phyloP scores from a whole-genome alignment of 768 basidiomycete species.

The Tylopilus sp. region DNA sequence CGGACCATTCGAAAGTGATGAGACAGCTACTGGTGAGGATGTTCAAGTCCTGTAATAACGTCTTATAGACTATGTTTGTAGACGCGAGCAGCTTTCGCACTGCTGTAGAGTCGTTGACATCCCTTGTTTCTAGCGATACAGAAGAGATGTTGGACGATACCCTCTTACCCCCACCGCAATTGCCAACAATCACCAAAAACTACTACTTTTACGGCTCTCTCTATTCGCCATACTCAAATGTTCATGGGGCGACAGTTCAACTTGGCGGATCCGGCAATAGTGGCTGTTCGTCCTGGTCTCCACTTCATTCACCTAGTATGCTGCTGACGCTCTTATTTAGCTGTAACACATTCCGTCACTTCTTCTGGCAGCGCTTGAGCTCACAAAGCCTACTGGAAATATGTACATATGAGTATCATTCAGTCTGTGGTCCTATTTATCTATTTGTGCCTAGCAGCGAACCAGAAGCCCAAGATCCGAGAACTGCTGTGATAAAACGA shows the following conservation, averaged over 20 bases:
- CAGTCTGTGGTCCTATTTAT: not conserved
- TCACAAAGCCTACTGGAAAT: not conserved
- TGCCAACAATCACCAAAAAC: not conserved
- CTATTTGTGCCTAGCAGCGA: not conserved
- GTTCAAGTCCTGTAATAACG: not conserved
- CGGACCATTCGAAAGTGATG: not conserved
- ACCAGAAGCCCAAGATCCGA: too few species aligned
- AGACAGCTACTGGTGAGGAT: slow-evolving; percentile 1
- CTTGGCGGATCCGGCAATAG: not conserved
- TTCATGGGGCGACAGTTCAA: not conserved
- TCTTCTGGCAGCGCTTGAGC: not conserved
- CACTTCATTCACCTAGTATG: not conserved
- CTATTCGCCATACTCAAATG: not conserved
- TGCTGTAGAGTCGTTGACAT: not conserved
- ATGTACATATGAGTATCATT: too few species aligned
- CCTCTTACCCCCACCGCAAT: not conserved
- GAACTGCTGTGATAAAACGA: too few species aligned
- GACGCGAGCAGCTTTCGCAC: not conserved
- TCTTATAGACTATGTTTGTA: not conserved
- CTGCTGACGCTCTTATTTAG: not conserved
- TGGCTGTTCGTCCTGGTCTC: slow-evolving; percentile 1
- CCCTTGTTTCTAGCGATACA: not conserved
- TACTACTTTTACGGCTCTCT: not conserved
- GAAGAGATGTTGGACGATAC: not conserved
- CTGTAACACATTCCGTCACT: not conserved